Base-by-base conservation (phyloP, 1,284 basidiomycete genomes). In the Apiotrichum gamsii region DNA sequence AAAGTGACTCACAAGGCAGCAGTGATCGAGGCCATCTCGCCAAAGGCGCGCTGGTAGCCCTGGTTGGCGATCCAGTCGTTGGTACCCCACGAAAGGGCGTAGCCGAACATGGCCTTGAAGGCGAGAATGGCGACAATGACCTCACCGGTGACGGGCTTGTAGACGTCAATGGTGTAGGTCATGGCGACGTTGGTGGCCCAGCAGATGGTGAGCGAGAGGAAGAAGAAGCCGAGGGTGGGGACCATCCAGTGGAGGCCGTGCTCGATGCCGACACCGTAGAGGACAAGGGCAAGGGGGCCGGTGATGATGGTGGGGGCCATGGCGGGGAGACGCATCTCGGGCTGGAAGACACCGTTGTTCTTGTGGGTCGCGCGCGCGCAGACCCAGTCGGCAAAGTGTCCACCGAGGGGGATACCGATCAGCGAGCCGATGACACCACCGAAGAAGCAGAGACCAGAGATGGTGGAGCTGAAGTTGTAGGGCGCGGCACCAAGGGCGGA, bases 211-310 rank as follows among this genome's bases (percentile, higher is more conserved):
- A 52, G 59, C 6, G 58, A 51, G 13, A 57, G 39, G 9, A 59
- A 35, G 8, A 43, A 36, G n/a, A 52, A 53, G 18, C 59, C 62
- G 13, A 59, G 20, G 4, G 51, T 49, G 16, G 61, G 51, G 13
- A 56, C 60, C 25, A 61, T 30, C 56, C 55, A 64, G 47, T 57
- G 55, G 8, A 62, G 24, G 21, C 41, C 34, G 20, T 54, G 20
- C 14, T 47, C 47, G 0, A 58, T 61, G 11, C 61, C 60, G 20
- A 65, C 56, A 8, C 62, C 62, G 52, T 56, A 64, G 10, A 61
- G 46, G 23, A 64, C 50, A 11, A 64, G 51, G 1, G 45, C 61
- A 1, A 43, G 51, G 13, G 63, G 61, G 6, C 49, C 47, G 14
- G 63, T 31, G 23, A 63, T 18, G 21, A 50, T 51, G 32, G 45